Conservation (phyloP, 345 rosid species). For the Lepidium sativum region DNA sequence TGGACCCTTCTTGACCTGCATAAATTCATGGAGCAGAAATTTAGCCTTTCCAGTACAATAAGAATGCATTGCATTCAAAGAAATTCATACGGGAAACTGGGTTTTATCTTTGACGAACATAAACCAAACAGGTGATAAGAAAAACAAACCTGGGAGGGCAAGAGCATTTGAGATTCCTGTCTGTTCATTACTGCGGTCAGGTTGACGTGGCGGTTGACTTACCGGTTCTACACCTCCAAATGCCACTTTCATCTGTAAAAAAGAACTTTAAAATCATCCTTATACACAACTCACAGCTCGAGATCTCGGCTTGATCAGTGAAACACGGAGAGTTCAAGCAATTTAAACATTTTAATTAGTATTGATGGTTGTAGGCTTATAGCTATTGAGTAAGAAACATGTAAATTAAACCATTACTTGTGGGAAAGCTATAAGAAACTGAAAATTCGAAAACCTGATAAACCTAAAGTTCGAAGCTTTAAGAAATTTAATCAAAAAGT, state of each 20-base stretch:
- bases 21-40: neutral
- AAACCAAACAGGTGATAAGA: neutral
- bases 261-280: neutral
- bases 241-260: constrained; percentile 44
- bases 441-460: neutral
- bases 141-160: constrained; percentile 56
- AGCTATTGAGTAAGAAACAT: neutral
- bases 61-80: neutral
- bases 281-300: neutral
- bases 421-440: neutral
- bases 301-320: neutral
- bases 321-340: neutral
- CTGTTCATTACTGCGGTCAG: constrained; percentile 28
- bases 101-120: neutral
- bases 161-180: constrained; percentile 46
- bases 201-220: constrained; percentile 38
- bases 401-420: neutral
- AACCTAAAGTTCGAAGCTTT: constrained; percentile 9
- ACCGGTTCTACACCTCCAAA: constrained; percentile 46
- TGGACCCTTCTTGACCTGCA: constrained; percentile 63
- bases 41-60: neutral
- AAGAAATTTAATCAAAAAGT: neutral
- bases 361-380: neutral
- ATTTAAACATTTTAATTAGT: neutral
- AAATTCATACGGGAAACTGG: neutral